A percentile compares a stretch with the other conserved stretches of the same genome.
These are phyloP conservation scores for Penicillium sp. DNA, from an alignment of 2,329 filamentous ascomycete species.

Conservation along the genomic window DNA sequence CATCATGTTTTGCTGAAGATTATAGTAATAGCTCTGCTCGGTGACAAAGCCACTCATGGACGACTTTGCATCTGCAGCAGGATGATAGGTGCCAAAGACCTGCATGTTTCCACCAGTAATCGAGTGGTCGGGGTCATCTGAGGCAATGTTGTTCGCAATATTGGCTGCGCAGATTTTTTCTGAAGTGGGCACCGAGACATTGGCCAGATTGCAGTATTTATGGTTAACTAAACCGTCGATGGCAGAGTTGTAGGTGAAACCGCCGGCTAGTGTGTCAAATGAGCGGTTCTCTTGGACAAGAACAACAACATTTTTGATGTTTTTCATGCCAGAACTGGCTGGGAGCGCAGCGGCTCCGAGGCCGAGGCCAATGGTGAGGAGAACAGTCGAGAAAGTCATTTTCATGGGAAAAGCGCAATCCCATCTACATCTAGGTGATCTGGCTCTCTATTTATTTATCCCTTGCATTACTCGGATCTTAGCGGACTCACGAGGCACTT, in stretches of 20 bases:
- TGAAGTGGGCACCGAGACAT: slow-evolving; percentile 24
- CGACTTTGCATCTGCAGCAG: slow-evolving; percentile 23
- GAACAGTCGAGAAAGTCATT: background rate
- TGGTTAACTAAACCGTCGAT: slow-evolving; percentile 37
- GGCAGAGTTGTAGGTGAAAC: slow-evolving; percentile 36
- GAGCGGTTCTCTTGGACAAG: slow-evolving; percentile 47
- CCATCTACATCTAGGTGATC: background rate
- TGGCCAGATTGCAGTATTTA: slow-evolving; percentile 44
- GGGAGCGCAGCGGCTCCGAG: background rate
- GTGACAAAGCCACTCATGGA: slow-evolving; percentile 45
- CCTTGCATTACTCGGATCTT: background rate
- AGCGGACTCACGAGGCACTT: background rate
- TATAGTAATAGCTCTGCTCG: slow-evolving; percentile 41
- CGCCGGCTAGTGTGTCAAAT: slow-evolving; percentile 44
- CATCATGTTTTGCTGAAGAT: slow-evolving; percentile 28
- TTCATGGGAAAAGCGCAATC: background rate
- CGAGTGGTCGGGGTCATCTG: slow-evolving; percentile 47
- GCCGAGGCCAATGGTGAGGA: background rate
- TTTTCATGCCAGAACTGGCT: background rate
- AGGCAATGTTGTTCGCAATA: slow-evolving; percentile 32
- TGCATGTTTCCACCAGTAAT: slow-evolving; percentile 48
- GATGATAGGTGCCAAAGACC: slow-evolving; percentile 42
- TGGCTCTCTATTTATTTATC: background rate
- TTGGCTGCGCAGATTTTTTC: slow-evolving; percentile 38
- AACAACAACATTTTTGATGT: slow-evolving; percentile 52